These are phyloP conservation scores for Trichoderma gamsii DNA, from an alignment of 495 filamentous ascomycete species.

Conservation along the genomic window DNA sequence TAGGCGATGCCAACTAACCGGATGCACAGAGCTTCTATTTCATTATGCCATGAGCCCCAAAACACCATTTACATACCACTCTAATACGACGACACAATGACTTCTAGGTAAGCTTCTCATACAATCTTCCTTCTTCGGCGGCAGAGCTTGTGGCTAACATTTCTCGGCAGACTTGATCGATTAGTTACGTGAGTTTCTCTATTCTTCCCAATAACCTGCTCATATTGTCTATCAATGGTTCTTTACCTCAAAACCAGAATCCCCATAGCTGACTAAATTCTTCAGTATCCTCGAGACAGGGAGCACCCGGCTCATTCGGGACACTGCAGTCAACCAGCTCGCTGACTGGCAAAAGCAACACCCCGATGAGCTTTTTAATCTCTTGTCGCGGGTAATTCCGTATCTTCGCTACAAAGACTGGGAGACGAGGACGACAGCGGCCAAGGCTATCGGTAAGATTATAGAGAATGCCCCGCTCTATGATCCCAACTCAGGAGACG, in stretches of 20 bases:
- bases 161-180: constrained; percentile 67
- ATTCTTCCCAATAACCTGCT: constrained; percentile 12
- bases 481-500: constrained; percentile 70
- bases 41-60: constrained; percentile 10
- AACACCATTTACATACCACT: neutral
- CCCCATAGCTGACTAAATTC: neutral
- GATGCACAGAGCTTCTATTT: neutral
- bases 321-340: constrained; percentile 92
- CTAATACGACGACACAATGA: constrained; percentile 32
- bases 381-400: constrained; percentile 90
- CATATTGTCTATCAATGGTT: constrained; percentile 12
- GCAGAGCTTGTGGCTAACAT: constrained; percentile 25
- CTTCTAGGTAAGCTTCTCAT: constrained; percentile 43
- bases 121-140: constrained; percentile 12
- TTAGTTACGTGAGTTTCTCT: constrained; percentile 76
- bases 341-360: constrained; percentile 96
- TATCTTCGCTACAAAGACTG: constrained; percentile 89
- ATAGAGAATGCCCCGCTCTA: constrained; percentile 80
- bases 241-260: neutral
- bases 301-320: constrained; percentile 87
- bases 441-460: constrained; percentile 88
- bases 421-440: constrained; percentile 88
- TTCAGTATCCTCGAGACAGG: constrained; percentile 87
- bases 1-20: neutral
- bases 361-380: constrained; percentile 93